A percentile compares a stretch with the other conserved stretches of the same genome.
These are phyloP conservation scores for Saturnispora gosingensis DNA, from an alignment of 805 yeast genomes.

Conservation along the genomic window DNA sequence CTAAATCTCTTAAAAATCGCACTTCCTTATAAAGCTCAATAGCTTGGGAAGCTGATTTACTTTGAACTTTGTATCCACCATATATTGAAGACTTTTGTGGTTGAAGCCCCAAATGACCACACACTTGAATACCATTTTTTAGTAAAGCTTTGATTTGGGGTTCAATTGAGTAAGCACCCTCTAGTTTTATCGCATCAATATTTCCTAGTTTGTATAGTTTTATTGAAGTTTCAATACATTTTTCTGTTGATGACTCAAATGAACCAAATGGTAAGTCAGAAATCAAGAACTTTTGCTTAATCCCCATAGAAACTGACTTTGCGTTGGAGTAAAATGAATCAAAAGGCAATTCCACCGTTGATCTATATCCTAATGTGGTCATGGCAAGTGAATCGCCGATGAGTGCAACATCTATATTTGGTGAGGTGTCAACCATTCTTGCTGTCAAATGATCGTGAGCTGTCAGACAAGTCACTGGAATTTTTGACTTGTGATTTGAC, in stretches of 20 bases:
- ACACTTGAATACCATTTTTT: slow-evolving; percentile 72
- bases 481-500: slow-evolving; percentile 3
- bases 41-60: slow-evolving; percentile 49
- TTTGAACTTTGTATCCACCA: slow-evolving; percentile 89
- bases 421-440: slow-evolving; percentile 48
- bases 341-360: slow-evolving; percentile 65
- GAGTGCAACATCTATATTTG: slow-evolving; percentile 59
- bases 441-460: slow-evolving; percentile 85
- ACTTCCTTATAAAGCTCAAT: slow-evolving; percentile 57
- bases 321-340: slow-evolving; percentile 76
- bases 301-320: slow-evolving; percentile 68
- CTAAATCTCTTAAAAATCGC: slow-evolving; percentile 57
- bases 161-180: slow-evolving; percentile 60
- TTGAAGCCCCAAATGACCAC: slow-evolving; percentile 88
- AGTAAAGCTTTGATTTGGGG: slow-evolving; percentile 48
- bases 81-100: slow-evolving; percentile 75
- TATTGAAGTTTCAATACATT: slow-evolving; percentile 55
- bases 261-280: slow-evolving; percentile 89
- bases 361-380: slow-evolving; percentile 76
- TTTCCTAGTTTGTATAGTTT: slow-evolving; percentile 48
- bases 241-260: slow-evolving; percentile 53
- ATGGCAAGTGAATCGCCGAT: slow-evolving; percentile 92
- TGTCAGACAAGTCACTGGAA: slow-evolving; percentile 41
- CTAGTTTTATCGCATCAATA: slow-evolving; percentile 70
- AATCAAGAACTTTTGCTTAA: slow-evolving; percentile 52